Percentiles rank a stretch among this genome's conserved stretches.
Evolutionary conservation across 192 early-diverging fungal genomes (phyloP).

Genomic region (Gamsiella multidivaricata): DNA sequence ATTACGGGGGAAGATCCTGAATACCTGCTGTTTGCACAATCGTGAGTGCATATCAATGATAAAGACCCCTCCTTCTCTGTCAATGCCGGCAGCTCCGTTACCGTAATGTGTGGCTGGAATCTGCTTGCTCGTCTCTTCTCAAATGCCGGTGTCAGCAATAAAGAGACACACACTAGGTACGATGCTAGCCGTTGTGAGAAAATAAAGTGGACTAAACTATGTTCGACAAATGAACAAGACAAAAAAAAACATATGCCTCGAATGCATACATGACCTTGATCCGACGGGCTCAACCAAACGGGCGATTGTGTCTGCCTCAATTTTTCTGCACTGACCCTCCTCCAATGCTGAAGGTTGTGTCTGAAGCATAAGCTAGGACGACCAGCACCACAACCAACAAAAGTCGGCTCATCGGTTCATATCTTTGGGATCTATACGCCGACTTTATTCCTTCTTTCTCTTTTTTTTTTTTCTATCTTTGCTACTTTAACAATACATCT

Average conservation of each 20-base stretch:
- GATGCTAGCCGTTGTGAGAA: slow-evolving; percentile 5
- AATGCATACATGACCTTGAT: neutral
- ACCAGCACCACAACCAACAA: no score
- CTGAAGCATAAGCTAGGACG: no score
- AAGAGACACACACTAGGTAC: no score
- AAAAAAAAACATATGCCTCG: slow-evolving; percentile 4
- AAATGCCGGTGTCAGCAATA: no score
- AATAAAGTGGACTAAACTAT: no score
- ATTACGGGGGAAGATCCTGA: neutral
- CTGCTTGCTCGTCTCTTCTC: neutral
- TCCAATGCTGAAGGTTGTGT: neutral
- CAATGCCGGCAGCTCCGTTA: no score
- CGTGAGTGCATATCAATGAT: neutral
- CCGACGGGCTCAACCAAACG: neutral
- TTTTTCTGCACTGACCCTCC: slow-evolving; percentile 1
- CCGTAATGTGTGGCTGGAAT: no score
- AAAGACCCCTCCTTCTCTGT: neutral
- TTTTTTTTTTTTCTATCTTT: no score
- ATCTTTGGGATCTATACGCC: no score
- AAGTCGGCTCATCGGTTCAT: no score
- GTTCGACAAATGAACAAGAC: neutral
- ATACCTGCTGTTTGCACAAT: neutral
- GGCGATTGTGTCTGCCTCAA: neutral
- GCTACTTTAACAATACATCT: no score
- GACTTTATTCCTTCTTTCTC: no score